phyloP scores from a whole-genome alignment of 768 basidiomycete species.

The Leccinum rimulosum region DNA sequence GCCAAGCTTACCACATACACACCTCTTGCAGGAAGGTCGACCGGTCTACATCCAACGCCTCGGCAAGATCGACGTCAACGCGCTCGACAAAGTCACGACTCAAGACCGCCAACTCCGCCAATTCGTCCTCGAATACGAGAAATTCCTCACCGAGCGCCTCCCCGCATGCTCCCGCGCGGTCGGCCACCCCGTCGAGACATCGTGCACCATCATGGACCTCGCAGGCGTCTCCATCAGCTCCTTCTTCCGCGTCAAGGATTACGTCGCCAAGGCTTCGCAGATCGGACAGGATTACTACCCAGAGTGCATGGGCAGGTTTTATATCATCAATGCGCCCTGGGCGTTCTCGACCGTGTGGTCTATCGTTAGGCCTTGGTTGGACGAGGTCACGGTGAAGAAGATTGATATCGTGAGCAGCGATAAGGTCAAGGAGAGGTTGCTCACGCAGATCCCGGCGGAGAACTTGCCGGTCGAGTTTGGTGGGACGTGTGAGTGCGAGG shows the following conservation, averaged over 20 bases:
- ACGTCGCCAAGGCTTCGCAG: slow-evolving; percentile 68
- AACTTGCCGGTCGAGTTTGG: slow-evolving; percentile 87
- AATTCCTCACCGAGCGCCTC: slow-evolving; percentile 74
- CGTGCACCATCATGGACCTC: slow-evolving; percentile 96
- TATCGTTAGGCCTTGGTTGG: slow-evolving; percentile 90
- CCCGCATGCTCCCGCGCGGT: slow-evolving; percentile 69
- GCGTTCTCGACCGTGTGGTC: slow-evolving; percentile 86
- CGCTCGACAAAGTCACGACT: slow-evolving; percentile 79
- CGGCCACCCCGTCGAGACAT: slow-evolving; percentile 93
- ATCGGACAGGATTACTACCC: slow-evolving; percentile 93
- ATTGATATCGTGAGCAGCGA: slow-evolving; percentile 79
- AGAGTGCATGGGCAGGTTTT: slow-evolving; percentile 97
- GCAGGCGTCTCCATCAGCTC: slow-evolving; percentile 62
- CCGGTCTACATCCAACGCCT: slow-evolving; percentile 95
- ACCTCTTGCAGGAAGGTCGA: slow-evolving; percentile 72
- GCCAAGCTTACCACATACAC: not conserved
- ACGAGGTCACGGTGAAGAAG: slow-evolving; percentile 93
- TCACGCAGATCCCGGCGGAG: slow-evolving; percentile 79
- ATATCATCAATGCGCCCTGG: slow-evolving; percentile 97
- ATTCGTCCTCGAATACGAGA: slow-evolving; percentile 92
- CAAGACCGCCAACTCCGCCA: slow-evolving; percentile 85
- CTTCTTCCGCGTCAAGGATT: slow-evolving; percentile 92
- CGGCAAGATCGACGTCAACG: slow-evolving; percentile 83
- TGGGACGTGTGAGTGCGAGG: slow-evolving; percentile 72
- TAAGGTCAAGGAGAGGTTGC: slow-evolving; percentile 68